Percentiles rank a stretch among this genome's conserved stretches.
Conservation (phyloP, 441 rosid genomes). For the Adansonia rubrostipa region DNA sequence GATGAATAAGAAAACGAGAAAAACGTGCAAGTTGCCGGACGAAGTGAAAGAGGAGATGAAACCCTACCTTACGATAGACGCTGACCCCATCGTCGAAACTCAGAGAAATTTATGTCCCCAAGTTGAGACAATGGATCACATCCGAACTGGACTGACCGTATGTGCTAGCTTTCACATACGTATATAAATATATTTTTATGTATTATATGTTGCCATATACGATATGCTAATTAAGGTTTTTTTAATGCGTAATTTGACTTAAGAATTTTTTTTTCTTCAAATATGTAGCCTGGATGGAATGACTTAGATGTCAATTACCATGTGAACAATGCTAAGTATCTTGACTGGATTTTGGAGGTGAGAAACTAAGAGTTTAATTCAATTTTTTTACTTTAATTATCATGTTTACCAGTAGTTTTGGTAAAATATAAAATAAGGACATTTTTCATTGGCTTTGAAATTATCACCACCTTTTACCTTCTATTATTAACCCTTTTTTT, state of each 20-base stretch:
- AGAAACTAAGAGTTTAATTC: neutral
- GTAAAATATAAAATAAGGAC: neutral
- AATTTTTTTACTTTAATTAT: neutral
- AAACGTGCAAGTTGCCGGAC: constrained; percentile 6
- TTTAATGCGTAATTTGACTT: neutral
- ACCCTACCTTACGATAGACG: neutral
- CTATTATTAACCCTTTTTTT: no score
- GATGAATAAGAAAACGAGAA: constrained; percentile 18
- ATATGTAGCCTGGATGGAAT: constrained; percentile 13
- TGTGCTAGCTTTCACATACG: neutral
- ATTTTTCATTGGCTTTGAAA: neutral
- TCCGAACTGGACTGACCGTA: neutral
- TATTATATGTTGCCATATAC: neutral
- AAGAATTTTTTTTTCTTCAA: neutral
- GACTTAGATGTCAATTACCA: constrained; percentile 14
- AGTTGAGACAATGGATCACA: neutral
- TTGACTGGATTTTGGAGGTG: constrained; percentile 24
- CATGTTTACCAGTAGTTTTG: neutral
- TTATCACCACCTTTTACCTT: no score
- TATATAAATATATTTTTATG: no score
- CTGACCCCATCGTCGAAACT: neutral
- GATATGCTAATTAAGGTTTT: no score
- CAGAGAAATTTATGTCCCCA: neutral
- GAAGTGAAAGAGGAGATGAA: constrained; percentile 3
- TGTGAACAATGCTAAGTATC: constrained; percentile 15